A percentile compares a stretch with the other conserved stretches of the same genome.
Evolutionary conservation across 139 green algal genomes (phyloP).

Genomic region (Gonium pectorale): DNA sequence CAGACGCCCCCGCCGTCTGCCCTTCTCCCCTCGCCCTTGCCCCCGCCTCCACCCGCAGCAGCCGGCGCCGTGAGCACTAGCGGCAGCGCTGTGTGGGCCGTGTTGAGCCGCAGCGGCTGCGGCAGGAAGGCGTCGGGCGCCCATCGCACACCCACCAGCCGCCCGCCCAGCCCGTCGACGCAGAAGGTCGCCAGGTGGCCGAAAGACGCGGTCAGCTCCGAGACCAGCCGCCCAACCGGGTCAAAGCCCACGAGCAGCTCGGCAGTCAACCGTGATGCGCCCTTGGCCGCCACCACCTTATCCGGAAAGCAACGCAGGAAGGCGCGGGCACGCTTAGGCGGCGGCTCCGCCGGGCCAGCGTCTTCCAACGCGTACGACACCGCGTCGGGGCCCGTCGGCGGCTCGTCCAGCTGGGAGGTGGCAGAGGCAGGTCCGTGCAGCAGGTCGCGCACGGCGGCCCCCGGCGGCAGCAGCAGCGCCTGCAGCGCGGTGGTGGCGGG

Average conservation of each 20-base stretch:
- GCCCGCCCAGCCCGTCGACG: slow-evolving; percentile 66
- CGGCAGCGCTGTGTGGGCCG: slow-evolving; percentile 53
- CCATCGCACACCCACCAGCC: slow-evolving; percentile 76
- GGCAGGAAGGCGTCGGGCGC: slow-evolving; percentile 53
- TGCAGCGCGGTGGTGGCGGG: neutral
- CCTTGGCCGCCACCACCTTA: slow-evolving; percentile 51
- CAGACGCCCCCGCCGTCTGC: neutral
- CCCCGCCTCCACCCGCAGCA: neutral
- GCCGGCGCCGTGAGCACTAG: slow-evolving; percentile 6
- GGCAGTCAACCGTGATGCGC: slow-evolving; percentile 52
- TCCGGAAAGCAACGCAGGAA: slow-evolving; percentile 63
- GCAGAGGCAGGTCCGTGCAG: neutral
- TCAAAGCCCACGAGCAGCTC: slow-evolving; percentile 88
- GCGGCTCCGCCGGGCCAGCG: neutral
- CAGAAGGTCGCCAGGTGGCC: slow-evolving; percentile 72
- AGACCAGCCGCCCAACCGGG: slow-evolving; percentile 64
- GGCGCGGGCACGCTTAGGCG: slow-evolving; percentile 53
- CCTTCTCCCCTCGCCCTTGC: neutral
- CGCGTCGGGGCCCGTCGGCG: slow-evolving; percentile 23
- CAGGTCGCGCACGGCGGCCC: slow-evolving; percentile 8
- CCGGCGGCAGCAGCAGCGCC: slow-evolving; percentile 16
- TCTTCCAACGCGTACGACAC: slow-evolving; percentile 37
- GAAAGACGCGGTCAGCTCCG: slow-evolving; percentile 59
- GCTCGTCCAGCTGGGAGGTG: neutral
- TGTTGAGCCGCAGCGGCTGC: slow-evolving; percentile 47